These are phyloP conservation scores for Dendrothele bispora DNA, from an alignment of 768 basidiomycete species.

Conservation along the genomic window DNA sequence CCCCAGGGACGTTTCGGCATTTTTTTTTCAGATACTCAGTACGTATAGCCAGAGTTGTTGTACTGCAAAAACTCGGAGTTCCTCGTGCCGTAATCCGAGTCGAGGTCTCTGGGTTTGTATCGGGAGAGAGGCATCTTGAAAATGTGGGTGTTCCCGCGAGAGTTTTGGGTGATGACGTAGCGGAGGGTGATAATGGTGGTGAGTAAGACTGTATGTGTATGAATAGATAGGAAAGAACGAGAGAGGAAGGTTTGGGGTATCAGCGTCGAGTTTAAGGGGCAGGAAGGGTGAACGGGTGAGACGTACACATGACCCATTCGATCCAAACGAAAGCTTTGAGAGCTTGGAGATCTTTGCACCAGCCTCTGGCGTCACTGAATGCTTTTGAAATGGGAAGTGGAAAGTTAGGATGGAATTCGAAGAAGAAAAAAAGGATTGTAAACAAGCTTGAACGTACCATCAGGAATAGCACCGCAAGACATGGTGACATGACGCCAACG, in stretches of 20 bases:
- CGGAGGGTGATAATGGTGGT: constrained; percentile 40
- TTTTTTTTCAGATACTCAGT: too few species aligned
- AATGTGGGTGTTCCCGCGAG: constrained; percentile 48
- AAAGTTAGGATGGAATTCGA: constrained; percentile 15
- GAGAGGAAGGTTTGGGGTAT: not conserved
- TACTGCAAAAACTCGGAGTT: constrained; percentile 6
- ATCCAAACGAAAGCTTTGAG: constrained; percentile 62
- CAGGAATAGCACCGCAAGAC: constrained; percentile 48
- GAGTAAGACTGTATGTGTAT: constrained; percentile 36
- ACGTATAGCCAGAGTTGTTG: too few species aligned
- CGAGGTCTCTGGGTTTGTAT: constrained; percentile 34
- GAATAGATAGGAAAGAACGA: not conserved
- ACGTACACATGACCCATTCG: constrained; percentile 52
- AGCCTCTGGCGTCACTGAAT: constrained; percentile 42
- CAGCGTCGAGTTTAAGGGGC: too few species aligned
- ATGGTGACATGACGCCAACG: constrained; percentile 53
- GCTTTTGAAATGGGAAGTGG: too few species aligned
- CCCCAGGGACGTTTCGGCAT: too few species aligned
- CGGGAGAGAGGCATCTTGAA: constrained; percentile 52
- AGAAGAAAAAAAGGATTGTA: not conserved
- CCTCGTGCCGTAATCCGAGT: not conserved
- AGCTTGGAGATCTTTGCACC: constrained; percentile 56
- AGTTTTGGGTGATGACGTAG: constrained; percentile 43
- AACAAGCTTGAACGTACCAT: constrained; percentile 30
- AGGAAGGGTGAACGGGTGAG: not conserved